Evolutionary conservation across 192 early-diverging fungal genomes (phyloP).

Genomic region (Backusella tuberculispora): DNA sequence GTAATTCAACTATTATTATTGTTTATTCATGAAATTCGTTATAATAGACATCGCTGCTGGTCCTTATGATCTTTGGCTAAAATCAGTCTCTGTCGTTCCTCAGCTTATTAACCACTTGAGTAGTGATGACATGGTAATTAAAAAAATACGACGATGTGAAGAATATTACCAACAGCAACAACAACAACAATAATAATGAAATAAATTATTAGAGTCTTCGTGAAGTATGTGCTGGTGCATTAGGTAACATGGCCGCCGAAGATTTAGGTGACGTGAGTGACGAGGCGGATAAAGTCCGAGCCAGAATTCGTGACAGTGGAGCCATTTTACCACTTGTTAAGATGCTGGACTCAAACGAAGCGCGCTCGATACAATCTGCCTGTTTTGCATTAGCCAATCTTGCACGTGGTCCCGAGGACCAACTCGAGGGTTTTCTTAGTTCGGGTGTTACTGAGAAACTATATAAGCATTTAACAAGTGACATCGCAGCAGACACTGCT

Average conservation of each 20-base stretch:
- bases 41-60: slow-evolving; percentile 43
- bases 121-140: slow-evolving; percentile 19
- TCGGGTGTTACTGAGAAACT: slow-evolving; percentile 50
- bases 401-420: slow-evolving; percentile 62
- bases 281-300: slow-evolving; percentile 74
- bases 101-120: slow-evolving; percentile 31
- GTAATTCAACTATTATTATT: not conserved
- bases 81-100: slow-evolving; percentile 29
- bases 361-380: slow-evolving; percentile 59
- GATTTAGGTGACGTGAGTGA: slow-evolving; percentile 34
- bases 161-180: not conserved
- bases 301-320: slow-evolving; percentile 74
- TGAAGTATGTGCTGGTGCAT: slow-evolving; percentile 90
- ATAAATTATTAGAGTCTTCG: slow-evolving; percentile 57
- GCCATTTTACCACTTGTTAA: slow-evolving; percentile 74
- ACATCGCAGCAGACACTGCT: slow-evolving; percentile 51
- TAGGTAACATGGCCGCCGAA: slow-evolving; percentile 91
- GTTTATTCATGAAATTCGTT: not conserved
- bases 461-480: slow-evolving; percentile 51
- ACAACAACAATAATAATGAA: not conserved
- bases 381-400: slow-evolving; percentile 79
- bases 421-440: slow-evolving; percentile 55
- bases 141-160: not conserved
- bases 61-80: slow-evolving; percentile 36
- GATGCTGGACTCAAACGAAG: slow-evolving; percentile 66